Percentiles rank a stretch among this genome's conserved stretches.
These are phyloP conservation scores for Alectoria sarmentosa DNA, from an alignment of 495 filamentous ascomycete genomes.

Conservation along the genomic window DNA sequence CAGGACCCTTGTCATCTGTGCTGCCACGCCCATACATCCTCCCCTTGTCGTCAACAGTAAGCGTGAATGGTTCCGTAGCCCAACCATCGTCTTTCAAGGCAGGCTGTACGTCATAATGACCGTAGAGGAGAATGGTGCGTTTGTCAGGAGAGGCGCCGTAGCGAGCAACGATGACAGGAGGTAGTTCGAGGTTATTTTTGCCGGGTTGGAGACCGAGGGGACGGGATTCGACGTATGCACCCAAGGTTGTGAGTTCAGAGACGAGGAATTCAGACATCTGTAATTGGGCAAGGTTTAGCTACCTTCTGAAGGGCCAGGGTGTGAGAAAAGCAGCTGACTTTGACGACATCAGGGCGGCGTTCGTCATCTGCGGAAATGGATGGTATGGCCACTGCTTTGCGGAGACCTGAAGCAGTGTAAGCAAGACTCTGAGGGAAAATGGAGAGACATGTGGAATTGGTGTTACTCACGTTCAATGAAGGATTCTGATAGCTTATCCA, in stretches of 20 bases:
- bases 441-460: background rate
- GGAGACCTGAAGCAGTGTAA: slow-evolving; percentile 46
- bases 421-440: slow-evolving; percentile 4
- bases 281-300: slow-evolving; percentile 3
- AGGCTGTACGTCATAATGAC: slow-evolving; percentile 98
- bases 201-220: slow-evolving; percentile 83
- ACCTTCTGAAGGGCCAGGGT: background rate
- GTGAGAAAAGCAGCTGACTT: slow-evolving; percentile 33
- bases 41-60: slow-evolving; percentile 80
- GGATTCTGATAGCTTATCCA: slow-evolving; percentile 67
- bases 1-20: slow-evolving; percentile 98
- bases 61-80: slow-evolving; percentile 89
- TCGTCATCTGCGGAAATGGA: slow-evolving; percentile 88
- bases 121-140: slow-evolving; percentile 92
- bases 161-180: slow-evolving; percentile 83
- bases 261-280: slow-evolving; percentile 92
- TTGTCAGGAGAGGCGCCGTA: slow-evolving; percentile 89
- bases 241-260: slow-evolving; percentile 70
- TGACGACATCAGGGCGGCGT: slow-evolving; percentile 80
- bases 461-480: slow-evolving; percentile 76
- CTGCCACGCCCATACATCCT: slow-evolving; percentile 94
- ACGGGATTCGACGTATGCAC: slow-evolving; percentile 77
- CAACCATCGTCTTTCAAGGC: slow-evolving; percentile 91
- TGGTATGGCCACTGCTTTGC: slow-evolving; percentile 90
- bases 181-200: slow-evolving; percentile 82